A percentile compares a stretch with the other conserved stretches of the same genome.
Conservation (phyloP, 164 flowering plant species). For the Buxus sempervirens region DNA sequence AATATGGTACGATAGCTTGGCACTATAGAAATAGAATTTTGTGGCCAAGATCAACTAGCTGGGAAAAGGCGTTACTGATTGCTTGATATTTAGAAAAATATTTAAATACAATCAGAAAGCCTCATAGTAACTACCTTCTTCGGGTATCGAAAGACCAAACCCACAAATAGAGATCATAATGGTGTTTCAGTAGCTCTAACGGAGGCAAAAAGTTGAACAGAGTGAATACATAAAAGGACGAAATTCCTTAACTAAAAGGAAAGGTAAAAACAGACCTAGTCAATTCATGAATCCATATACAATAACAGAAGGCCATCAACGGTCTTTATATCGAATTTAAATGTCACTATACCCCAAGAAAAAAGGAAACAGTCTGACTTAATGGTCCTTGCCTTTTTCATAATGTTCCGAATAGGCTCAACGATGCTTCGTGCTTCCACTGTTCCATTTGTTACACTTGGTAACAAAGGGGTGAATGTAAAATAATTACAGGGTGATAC, state of each 20-base stretch:
- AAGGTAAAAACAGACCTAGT: no score
- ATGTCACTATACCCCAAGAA: no score
- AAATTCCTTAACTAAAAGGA: not conserved
- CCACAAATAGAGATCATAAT: not conserved
- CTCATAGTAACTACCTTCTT: not conserved
- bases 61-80: no score
- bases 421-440: slow-evolving; percentile 77
- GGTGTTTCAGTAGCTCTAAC: no score
- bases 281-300: not conserved
- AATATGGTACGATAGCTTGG: no score
- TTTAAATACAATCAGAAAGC: not conserved
- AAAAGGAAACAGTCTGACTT: no score
- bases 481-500: slow-evolving; percentile 74
- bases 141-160: not conserved
- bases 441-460: slow-evolving; percentile 70
- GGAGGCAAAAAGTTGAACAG: no score
- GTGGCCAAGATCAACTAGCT: no score
- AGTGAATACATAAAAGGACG: not conserved
- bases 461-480: slow-evolving; percentile 71
- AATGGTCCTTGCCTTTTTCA: slow-evolving; percentile 40
- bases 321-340: not conserved
- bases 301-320: not conserved
- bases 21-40: no score
- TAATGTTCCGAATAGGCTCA: slow-evolving; percentile 70
- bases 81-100: no score